Evolutionary conservation across 305 asterid species (phyloP), one percentile per base, ranked within the genome.

Genomic region (Euphrasia arctica): DNA sequence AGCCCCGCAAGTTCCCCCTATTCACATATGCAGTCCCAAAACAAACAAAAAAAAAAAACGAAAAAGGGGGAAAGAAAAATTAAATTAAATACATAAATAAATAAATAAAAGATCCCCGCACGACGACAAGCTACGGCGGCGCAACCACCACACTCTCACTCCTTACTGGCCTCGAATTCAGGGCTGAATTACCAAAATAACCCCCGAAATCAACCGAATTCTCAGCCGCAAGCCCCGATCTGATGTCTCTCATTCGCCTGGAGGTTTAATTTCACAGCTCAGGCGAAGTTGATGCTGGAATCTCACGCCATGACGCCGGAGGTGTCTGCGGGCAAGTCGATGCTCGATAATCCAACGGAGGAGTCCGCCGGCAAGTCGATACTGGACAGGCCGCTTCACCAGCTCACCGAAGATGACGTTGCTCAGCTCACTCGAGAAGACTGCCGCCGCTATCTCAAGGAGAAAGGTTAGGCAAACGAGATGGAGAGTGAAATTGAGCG

Each of bases 371-470:
- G 32, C 18, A 93, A 85, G 81, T 82, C 77, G 77, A 69, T 32
- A 58, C 86, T 86, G 25, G 86, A 86, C 54, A 83, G 82, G 72
- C 88, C 94, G 56, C 88, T 86, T 52, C 72, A 77, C 60, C 77
- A 65, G 22, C 90, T 86, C 59, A 83, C 88, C 1, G 94, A 83
- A 61, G 90, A 79, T 62, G 94, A 83, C 90, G 79, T 86, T 86
- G 78, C 94, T 73, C 94, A 86, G 74, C 75, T 86, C 71, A 86
- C 94, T 43, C 88, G 94, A 42, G 90, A 86, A 66, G 90, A 86
- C 67, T 86, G 88, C 78, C 94, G 94, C 65, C 83, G 81, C 50
- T 86, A 64, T 78, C 94, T 86, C 74, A 86, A 83, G 71, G 75
- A 78, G 62, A 83, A 83, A 83, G 94, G 94, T 85, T 43, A 10